Conservation (phyloP, 2,329 filamentous ascomycete genomes). For the Cladophialophora exuberans region DNA sequence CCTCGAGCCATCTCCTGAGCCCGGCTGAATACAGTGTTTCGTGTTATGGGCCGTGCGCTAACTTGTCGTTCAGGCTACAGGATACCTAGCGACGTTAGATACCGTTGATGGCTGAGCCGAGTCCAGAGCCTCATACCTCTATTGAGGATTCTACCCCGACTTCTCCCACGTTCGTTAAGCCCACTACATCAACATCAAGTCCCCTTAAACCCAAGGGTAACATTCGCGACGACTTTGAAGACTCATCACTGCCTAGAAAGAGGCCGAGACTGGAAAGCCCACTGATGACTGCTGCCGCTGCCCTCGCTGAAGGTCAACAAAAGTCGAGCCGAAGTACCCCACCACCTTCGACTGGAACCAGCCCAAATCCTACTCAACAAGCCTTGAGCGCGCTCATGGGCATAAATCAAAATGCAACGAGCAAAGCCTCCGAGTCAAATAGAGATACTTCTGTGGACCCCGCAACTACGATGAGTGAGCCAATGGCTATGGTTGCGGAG, state of each 20-base stretch:
- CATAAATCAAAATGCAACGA: slow-evolving; percentile 40
- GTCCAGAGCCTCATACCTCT: slow-evolving; percentile 19
- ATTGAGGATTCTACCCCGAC: slow-evolving; percentile 14
- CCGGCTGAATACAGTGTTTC: neutral
- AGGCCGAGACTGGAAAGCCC: slow-evolving; percentile 40
- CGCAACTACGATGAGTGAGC: slow-evolving; percentile 51
- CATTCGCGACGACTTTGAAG: slow-evolving; percentile 23
- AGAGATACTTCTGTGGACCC: slow-evolving; percentile 36
- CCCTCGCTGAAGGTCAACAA: slow-evolving; percentile 54
- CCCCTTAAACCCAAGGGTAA: slow-evolving; percentile 5
- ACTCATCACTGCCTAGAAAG: slow-evolving; percentile 40
- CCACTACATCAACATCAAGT: slow-evolving; percentile 6
- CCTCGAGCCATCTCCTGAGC: neutral
- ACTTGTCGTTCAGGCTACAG: slow-evolving; percentile 4
- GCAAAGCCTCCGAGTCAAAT: slow-evolving; percentile 24
- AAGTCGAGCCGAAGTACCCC: slow-evolving; percentile 33
- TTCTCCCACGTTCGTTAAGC: slow-evolving; percentile 24
- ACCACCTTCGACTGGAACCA: slow-evolving; percentile 35
- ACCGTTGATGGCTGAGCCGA: slow-evolving; percentile 27
- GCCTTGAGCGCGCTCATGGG: slow-evolving; percentile 42
- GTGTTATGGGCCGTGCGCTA: neutral
- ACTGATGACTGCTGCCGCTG: slow-evolving; percentile 56
- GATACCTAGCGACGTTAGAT: neutral
- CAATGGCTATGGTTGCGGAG: slow-evolving; percentile 52
- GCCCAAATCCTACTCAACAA: slow-evolving; percentile 47